phyloP scores from a whole-genome alignment of 495 filamentous ascomycete species.

The Aspergillus baeticus region DNA sequence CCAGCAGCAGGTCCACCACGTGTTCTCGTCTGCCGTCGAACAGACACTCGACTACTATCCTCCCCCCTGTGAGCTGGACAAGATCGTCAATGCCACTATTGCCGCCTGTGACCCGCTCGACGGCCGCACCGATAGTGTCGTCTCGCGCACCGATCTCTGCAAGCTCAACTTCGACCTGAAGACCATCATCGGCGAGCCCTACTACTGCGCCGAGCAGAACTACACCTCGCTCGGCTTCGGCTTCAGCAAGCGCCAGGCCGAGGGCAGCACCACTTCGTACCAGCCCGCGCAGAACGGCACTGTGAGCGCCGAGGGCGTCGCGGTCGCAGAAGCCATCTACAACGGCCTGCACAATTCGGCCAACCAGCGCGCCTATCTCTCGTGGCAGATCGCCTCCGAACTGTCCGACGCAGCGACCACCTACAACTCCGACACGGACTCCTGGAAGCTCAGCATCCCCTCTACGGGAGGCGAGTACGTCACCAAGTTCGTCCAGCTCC shows the following conservation, averaged over 20 bases:
- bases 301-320: conserved; percentile 36
- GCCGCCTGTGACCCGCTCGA: conserved; percentile 48
- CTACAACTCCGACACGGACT: conserved; percentile 38
- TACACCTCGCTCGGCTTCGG: conserved; percentile 26
- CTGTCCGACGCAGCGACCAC: conserved; percentile 43
- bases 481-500: conserved; percentile 12
- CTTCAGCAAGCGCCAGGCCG: conserved; percentile 33
- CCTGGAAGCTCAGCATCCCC: conserved; percentile 35
- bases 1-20: conserved; percentile 39
- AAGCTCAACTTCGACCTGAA: conserved; percentile 37
- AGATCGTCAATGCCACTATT: conserved; percentile 67
- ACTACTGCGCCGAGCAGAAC: conserved; percentile 33
- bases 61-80: conserved; percentile 72
- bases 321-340: conserved; percentile 38
- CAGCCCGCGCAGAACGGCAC: conserved; percentile 46
- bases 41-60: conserved; percentile 75
- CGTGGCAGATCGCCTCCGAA: conserved; percentile 37
- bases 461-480: conserved; percentile 36
- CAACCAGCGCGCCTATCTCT: conserved; percentile 45
- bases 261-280: conserved; percentile 18
- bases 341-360: conserved; percentile 45
- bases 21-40: conserved; percentile 69
- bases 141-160: conserved; percentile 50
- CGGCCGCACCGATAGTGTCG: conserved; percentile 48
- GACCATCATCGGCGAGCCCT: conserved; percentile 39